Evolutionary conservation across 2,329 filamentous ascomycete genomes (phyloP), one percentile per base, ranked within the genome.

Genomic region (Lecanosticta acicola): DNA sequence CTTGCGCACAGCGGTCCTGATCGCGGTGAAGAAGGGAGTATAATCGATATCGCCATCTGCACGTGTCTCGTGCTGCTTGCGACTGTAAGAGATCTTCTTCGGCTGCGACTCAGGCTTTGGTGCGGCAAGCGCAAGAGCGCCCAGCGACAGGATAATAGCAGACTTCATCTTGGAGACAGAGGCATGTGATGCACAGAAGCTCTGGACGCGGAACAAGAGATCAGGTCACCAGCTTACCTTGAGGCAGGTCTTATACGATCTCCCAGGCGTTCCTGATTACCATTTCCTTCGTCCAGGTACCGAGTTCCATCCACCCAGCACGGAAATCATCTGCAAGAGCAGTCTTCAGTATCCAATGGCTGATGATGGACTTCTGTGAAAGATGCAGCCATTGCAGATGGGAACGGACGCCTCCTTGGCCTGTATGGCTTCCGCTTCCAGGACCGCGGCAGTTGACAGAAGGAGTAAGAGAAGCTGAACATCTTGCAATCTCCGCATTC

Each of bases 61-160:
- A 14, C 42, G 41, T 13, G 39, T 43, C 17, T 50, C 37, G 14
- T 48, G 41, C 13, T 41, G 21, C 18, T 48, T 42, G 32, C 53
- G 35, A 35, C 45, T 42, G 9, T 44, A 35, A 8, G 43, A 11
- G 16, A 48, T 42, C 16, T 46, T 37, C 18, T 51, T 35, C 11
- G 45, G 40, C 3, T 41, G 32, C n/a, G 36, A 26, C 18, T 45
- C 47, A 35, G 46, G 44, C 7, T 36, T 52, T 29, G 53, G 53
- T 20, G 49, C 51, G 39, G 53, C 53, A 19, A 56, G 48, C 44
- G 51, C 51, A 32, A 54, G 44, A 17, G 49, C 46, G 40, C 53
- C 35, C 13, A 54, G 34, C 32, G 49, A 49, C 14, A 56, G 46
- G 3, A 56, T 13, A 5, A 45, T n/a, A n/a, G 42, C 44, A 16